These are phyloP conservation scores for Alternaria arborescens DNA, from an alignment of 2,329 filamentous ascomycete genomes.

Conservation along the genomic window DNA sequence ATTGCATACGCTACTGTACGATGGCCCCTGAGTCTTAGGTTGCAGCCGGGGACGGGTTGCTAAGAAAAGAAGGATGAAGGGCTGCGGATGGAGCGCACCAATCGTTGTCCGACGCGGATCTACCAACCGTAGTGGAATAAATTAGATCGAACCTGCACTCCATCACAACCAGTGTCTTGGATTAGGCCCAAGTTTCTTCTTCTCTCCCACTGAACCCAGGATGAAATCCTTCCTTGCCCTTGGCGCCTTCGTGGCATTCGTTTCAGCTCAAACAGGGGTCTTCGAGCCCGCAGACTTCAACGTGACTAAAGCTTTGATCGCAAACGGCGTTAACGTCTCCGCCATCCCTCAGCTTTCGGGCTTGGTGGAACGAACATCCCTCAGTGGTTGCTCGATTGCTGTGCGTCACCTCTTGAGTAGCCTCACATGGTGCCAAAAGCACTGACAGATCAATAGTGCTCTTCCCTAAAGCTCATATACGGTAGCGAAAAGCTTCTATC, in stretches of 20 bases:
- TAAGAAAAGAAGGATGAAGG: background rate
- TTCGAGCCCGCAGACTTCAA: conserved; percentile 34
- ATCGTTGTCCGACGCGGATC: conserved; percentile 4
- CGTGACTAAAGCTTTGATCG: conserved; percentile 28
- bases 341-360: conserved; percentile 25
- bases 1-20: background rate
- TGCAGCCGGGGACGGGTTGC: background rate
- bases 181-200: background rate
- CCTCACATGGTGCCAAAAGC: background rate
- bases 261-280: conserved; percentile 16
- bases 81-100: background rate
- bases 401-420: conserved; percentile 24
- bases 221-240: conserved; percentile 24
- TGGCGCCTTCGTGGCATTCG: conserved; percentile 16
- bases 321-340: conserved; percentile 29
- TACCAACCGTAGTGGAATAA: conserved; percentile 2
- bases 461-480: conserved; percentile 32
- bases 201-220: background rate
- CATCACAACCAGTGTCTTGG: background rate
- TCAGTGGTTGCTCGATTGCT: conserved; percentile 29
- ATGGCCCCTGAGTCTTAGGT: too few species aligned
- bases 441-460: conserved; percentile 29
- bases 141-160: background rate
- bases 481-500: conserved; percentile 27
- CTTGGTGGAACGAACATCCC: conserved; percentile 6